Evolutionary conservation across 148 eudicot species (phyloP).

Genomic region (Heliamphora exappendiculata): DNA sequence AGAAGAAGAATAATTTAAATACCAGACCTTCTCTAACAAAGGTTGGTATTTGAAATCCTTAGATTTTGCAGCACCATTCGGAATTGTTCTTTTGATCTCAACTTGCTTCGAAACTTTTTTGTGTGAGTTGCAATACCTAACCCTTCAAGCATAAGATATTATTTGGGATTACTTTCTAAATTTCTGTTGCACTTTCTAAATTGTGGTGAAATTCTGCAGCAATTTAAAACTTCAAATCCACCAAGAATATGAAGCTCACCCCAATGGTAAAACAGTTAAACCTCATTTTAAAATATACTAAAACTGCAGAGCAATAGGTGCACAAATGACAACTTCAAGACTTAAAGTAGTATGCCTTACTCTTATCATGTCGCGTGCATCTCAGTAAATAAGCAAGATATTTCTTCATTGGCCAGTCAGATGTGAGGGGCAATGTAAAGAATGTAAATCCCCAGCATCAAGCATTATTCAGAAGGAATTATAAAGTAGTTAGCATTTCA

Average conservation of each 20-base stretch:
- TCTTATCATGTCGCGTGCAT: not conserved
- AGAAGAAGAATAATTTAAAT: not conserved
- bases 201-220: not conserved
- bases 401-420: not conserved
- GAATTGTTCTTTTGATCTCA: conserved; percentile 76
- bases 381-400: not conserved
- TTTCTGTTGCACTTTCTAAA: not conserved
- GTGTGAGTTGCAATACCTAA: not conserved
- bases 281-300: no score
- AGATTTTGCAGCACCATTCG: conserved; percentile 55
- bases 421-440: not conserved
- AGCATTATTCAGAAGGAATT: no score
- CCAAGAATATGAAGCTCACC: not conserved
- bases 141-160: not conserved
- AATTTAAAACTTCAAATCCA: not conserved
- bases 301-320: no score
- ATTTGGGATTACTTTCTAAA: not conserved
- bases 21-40: conserved; percentile 45
- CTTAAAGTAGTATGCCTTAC: not conserved
- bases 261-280: no score
- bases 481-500: no score
- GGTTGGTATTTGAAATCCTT: conserved; percentile 66
- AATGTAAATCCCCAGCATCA: not conserved
- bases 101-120: conserved; percentile 35
- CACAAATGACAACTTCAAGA: not conserved